Conservation (phyloP, 257 asterid genomes). For the Catharanthus roseus region DNA sequence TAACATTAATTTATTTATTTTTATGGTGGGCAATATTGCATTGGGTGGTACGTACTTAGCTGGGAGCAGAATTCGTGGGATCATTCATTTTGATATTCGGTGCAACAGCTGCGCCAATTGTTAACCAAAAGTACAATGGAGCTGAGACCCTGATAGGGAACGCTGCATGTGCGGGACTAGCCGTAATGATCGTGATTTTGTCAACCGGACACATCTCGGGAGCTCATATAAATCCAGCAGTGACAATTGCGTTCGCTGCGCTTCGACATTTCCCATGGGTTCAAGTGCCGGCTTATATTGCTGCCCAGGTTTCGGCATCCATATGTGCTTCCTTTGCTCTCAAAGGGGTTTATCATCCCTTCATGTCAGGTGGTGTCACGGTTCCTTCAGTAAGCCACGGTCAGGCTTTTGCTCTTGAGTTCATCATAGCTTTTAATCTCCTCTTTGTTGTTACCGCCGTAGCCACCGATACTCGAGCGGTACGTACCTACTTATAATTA, state of each 20-base stretch:
- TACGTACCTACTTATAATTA: too few relatives aligned
- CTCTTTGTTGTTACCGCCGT: slow-evolving; percentile 88
- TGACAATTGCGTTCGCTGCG: slow-evolving; percentile 82
- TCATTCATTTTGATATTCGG: slow-evolving; percentile 82
- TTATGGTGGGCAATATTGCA: too few relatives aligned
- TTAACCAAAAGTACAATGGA: slow-evolving; percentile 72
- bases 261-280: slow-evolving; percentile 91
- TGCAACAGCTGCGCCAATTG: slow-evolving; percentile 83
- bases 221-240: slow-evolving; percentile 83
- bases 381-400: slow-evolving; percentile 65
- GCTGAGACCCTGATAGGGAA: slow-evolving; percentile 72
- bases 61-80: slow-evolving; percentile 95
- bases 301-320: slow-evolving; percentile 81
- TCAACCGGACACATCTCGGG: slow-evolving; percentile 94
- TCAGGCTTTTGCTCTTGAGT: slow-evolving; percentile 89
- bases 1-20: too few relatives aligned
- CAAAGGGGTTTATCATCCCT: slow-evolving; percentile 73
- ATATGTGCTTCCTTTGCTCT: slow-evolving; percentile 86
- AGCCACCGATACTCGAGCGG: slow-evolving; percentile 91
- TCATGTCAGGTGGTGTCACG: slow-evolving; percentile 79
- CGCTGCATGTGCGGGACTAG: slow-evolving; percentile 78
- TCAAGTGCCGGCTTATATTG: slow-evolving; percentile 81
- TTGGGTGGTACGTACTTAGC: too few relatives aligned
- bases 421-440: slow-evolving; percentile 73
- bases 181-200: slow-evolving; percentile 80